These are phyloP conservation scores for Aspergillus transmontanensis DNA, from an alignment of 2,329 filamentous ascomycete genomes.

Conservation along the genomic window DNA sequence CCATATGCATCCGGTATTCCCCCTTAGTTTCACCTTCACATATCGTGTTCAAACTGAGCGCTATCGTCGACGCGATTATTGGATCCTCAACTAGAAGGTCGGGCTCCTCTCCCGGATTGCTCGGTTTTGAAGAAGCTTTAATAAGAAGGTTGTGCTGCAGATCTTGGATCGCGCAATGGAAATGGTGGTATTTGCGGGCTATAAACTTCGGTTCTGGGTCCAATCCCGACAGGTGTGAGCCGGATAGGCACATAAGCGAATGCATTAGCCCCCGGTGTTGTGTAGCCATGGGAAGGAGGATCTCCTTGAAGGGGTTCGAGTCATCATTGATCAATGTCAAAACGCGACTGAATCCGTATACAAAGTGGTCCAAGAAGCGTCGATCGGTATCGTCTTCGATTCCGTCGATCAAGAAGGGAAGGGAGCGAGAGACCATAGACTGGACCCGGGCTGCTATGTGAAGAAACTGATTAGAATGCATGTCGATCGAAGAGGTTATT, in stretches of 20 bases:
- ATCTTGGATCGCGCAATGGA: conserved; percentile 46
- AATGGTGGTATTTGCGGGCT: conserved; percentile 59
- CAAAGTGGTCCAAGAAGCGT: conserved; percentile 81
- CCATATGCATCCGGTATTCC: conserved; percentile 77
- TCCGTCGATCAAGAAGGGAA: conserved; percentile 71
- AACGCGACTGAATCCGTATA: conserved; percentile 74
- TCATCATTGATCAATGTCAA: conserved; percentile 80
- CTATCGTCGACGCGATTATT: conserved; percentile 63
- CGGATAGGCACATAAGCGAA: conserved; percentile 80
- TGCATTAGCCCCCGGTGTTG: conserved; percentile 85
- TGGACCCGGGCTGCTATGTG: conserved; percentile 33
- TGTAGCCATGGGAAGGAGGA: conserved; percentile 79
- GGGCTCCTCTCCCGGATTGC: conserved; percentile 29
- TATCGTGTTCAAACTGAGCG: conserved; percentile 63
- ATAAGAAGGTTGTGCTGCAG: conserved; percentile 40
- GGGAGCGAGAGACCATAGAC: conserved; percentile 41
- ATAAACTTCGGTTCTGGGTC: conserved; percentile 54
- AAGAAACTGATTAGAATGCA: conserved; percentile 9
- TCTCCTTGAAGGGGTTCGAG: conserved; percentile 82
- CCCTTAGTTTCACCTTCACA: conserved; percentile 64
- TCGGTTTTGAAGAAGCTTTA: conserved; percentile 27
- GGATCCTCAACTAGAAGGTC: conserved; percentile 55
- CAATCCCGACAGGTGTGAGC: conserved; percentile 67
- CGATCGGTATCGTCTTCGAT: conserved; percentile 79
- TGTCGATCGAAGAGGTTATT: neutral